Percentiles rank a stretch among this genome's conserved stretches.
Evolutionary conservation across 2,329 filamentous ascomycete genomes (phyloP).

Genomic region (Decorospora gaudefroyi): DNA sequence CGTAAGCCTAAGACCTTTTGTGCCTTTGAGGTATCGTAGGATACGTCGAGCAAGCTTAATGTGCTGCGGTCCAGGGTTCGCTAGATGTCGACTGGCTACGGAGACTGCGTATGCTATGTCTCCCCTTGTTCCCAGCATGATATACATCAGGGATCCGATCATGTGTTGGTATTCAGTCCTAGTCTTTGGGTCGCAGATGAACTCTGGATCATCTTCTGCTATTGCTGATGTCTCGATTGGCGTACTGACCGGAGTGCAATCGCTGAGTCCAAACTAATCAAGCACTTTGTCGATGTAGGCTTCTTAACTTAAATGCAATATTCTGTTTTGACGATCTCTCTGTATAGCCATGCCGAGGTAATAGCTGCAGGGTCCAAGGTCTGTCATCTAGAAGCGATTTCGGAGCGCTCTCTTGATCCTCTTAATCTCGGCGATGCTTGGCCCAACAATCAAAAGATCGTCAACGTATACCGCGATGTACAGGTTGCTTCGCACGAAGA

Average conservation of each 20-base stretch:
- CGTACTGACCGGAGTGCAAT: too few species aligned
- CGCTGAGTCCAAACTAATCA: too few species aligned
- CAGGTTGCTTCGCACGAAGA: too few species aligned
- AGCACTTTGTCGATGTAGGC: too few species aligned
- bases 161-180: not conserved
- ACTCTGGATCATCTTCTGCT: too few species aligned
- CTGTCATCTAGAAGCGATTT: constrained; percentile 29
- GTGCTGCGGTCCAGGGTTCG: constrained; percentile 17
- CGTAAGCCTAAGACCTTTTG: constrained; percentile 8
- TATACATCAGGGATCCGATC: constrained; percentile 26
- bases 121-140: constrained; percentile 22
- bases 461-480: too few species aligned
- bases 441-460: constrained; percentile 31
- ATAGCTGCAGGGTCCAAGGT: constrained; percentile 23
- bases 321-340: too few species aligned
- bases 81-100: constrained; percentile 11
- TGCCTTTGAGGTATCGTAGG: constrained; percentile 7
- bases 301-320: too few species aligned
- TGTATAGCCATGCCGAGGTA: constrained; percentile 39
- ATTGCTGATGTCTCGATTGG: too few species aligned
- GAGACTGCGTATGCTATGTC: constrained; percentile 26
- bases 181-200: not conserved
- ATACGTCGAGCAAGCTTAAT: constrained; percentile 9
- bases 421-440: constrained; percentile 11
- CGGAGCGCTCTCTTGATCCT: constrained; percentile 22